Conservation (phyloP, 306 rosid species). For the Quercus wislizeni region DNA sequence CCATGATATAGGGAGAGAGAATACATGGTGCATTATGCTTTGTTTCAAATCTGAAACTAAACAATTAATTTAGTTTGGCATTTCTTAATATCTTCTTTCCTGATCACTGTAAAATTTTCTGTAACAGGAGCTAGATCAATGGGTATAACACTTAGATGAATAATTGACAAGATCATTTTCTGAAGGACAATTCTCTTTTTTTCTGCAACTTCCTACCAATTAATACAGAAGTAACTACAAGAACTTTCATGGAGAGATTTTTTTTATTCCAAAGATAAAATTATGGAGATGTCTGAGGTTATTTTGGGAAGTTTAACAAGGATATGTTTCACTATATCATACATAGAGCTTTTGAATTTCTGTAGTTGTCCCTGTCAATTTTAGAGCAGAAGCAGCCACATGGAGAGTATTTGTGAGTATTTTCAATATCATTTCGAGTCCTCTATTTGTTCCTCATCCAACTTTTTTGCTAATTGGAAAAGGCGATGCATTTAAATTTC, state of each 20-base stretch:
- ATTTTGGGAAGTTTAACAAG: neutral
- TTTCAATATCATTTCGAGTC: neutral
- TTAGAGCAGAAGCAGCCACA: neutral
- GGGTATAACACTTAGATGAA: constrained; percentile 8
- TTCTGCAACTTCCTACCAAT: neutral
- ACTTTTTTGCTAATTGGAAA: neutral
- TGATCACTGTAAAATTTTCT: neutral
- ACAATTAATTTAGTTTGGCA: neutral
- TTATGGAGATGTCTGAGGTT: neutral
- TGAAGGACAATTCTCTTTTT: neutral
- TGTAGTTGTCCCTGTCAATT: neutral
- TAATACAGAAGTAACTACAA: neutral
- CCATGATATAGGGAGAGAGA: neutral
- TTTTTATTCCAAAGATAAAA: neutral
- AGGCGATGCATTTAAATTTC: neutral
- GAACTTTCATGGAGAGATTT: too few relatives aligned
- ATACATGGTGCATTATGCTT: neutral
- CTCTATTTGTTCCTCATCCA: neutral
- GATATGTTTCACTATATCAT: neutral
- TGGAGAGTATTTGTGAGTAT: neutral
- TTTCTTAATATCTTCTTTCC: neutral
- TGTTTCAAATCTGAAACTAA: neutral
- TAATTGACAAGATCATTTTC: neutral
- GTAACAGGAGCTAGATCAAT: constrained; percentile 13
- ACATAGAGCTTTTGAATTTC: neutral